phyloP scores from a whole-genome alignment of 192 early-diverging fungal genomes.

The Linderina pennispora region DNA sequence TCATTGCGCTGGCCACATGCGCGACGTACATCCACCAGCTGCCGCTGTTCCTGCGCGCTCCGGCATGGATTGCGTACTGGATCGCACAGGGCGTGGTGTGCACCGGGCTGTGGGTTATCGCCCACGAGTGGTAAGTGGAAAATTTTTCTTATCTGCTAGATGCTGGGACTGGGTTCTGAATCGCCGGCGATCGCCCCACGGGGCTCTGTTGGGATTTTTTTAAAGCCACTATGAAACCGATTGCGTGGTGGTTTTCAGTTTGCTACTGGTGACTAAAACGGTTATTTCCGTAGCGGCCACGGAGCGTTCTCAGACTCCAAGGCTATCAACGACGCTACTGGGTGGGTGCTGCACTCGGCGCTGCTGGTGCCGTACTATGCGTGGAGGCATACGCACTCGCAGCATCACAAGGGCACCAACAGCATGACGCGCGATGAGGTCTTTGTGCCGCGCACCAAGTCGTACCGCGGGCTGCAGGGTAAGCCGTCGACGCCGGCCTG shows the following conservation, averaged over 20 bases:
- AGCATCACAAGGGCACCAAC: constrained; percentile 89
- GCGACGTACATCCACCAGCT: constrained; percentile 65
- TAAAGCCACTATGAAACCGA: too few species aligned
- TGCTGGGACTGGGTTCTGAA: background rate
- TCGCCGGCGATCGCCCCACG: too few species aligned
- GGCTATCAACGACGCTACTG: constrained; percentile 82
- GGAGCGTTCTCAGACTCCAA: constrained; percentile 81
- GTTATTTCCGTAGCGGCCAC: constrained; percentile 74
- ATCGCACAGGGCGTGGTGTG: constrained; percentile 73
- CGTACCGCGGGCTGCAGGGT: constrained; percentile 48
- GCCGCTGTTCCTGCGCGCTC: constrained; percentile 39
- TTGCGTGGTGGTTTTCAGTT: too few species aligned
- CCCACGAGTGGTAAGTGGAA: constrained; percentile 71
- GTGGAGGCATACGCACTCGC: constrained; percentile 87
- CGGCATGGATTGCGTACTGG: constrained; percentile 81
- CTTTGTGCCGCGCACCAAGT: constrained; percentile 80
- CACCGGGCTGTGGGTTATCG: constrained; percentile 87
- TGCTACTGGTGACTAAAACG: too few species aligned
- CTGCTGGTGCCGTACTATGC: constrained; percentile 91
- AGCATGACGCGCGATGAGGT: constrained; percentile 93
- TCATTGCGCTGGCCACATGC: constrained; percentile 55
- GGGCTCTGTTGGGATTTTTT: too few species aligned
- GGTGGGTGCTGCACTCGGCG: constrained; percentile 82
- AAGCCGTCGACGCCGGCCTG: constrained; percentile 45
- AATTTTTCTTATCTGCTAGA: background rate